A percentile compares a stretch with the other conserved stretches of the same genome.
These are phyloP conservation scores for Tephrocybe sp. DNA, from an alignment of 768 basidiomycete genomes.

Conservation along the genomic window DNA sequence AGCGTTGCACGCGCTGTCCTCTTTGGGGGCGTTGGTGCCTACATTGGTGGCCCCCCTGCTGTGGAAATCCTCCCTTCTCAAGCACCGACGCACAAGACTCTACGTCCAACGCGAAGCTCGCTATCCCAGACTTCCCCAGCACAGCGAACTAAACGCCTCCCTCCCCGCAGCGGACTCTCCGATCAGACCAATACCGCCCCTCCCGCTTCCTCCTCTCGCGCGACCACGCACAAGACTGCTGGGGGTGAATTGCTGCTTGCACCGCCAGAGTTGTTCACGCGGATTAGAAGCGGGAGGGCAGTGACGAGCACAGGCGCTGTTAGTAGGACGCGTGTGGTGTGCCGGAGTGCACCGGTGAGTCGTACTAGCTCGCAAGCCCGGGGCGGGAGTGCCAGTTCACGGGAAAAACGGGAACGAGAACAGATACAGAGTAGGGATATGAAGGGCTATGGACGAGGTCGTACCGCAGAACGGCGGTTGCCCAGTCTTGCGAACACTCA, in stretches of 20 bases:
- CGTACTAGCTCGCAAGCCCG: constrained; percentile 50
- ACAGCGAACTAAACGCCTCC: constrained; percentile 9
- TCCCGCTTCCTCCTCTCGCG: too few species aligned
- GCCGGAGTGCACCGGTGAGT: constrained; percentile 70
- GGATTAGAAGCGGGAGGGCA: constrained; percentile 35
- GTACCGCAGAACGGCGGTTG: constrained; percentile 33
- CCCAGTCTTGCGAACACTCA: constrained; percentile 64
- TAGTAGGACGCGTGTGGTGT: constrained; percentile 57
- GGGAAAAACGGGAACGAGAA: constrained; percentile 26
- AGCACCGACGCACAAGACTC: constrained; percentile 15
- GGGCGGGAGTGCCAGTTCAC: constrained; percentile 20
- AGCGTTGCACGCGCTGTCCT: constrained; percentile 66
- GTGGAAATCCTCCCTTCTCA: constrained; percentile 2
- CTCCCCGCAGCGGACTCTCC: constrained; percentile 28
- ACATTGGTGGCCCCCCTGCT: constrained; percentile 40
- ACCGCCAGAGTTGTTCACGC: constrained; percentile 38
- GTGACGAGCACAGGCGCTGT: constrained; percentile 41
- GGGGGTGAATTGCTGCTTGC: constrained; percentile 18
- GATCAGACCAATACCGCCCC: constrained; percentile 32
- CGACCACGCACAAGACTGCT: constrained; percentile 9
- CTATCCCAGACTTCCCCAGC: constrained; percentile 34
- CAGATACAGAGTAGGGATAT: constrained; percentile 12
- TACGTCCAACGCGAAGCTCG: constrained; percentile 39
- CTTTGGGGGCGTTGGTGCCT: constrained; percentile 48
- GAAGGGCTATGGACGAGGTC: constrained; percentile 21